phyloP scores from a whole-genome alignment of 352 stramenopile genomes.

The Elongisporangium senticosum region DNA sequence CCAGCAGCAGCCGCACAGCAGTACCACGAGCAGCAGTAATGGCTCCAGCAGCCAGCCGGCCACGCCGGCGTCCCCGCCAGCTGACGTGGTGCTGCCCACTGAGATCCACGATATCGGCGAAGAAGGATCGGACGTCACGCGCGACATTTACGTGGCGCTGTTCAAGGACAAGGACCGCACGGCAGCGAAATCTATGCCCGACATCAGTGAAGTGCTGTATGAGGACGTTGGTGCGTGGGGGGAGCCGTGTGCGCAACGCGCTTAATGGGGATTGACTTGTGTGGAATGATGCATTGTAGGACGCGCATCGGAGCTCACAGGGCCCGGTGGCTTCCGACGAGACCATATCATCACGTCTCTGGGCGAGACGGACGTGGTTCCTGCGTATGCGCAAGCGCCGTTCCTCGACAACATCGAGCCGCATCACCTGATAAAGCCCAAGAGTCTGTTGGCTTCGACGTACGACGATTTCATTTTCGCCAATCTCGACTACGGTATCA shows the following conservation, averaged over 20 bases:
- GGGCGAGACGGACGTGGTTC: constrained; percentile 23
- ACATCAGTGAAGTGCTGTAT: constrained; percentile 50
- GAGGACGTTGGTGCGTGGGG: constrained; percentile 38
- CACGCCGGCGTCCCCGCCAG: background rate
- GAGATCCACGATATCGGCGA: constrained; percentile 48
- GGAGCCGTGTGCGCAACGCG: background rate
- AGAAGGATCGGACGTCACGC: constrained; percentile 62
- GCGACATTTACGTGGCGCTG: constrained; percentile 63
- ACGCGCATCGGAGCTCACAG: constrained; percentile 48
- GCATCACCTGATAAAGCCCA: constrained; percentile 9
- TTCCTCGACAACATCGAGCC: constrained; percentile 46
- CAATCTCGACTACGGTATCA: constrained; percentile 32
- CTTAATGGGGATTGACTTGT: constrained; percentile 1
- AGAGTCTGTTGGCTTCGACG: constrained; percentile 31
- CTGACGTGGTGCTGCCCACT: constrained; percentile 14
- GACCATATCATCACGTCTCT: constrained; percentile 44
- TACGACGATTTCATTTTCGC: constrained; percentile 56
- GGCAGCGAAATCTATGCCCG: constrained; percentile 38
- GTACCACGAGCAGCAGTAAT: background rate
- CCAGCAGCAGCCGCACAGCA: background rate
- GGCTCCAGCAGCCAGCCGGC: background rate
- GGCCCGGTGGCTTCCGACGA: constrained; percentile 45
- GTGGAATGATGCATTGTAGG: constrained; percentile 13
- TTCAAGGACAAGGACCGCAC: constrained; percentile 42
- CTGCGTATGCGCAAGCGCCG: constrained; percentile 36